Evolutionary conservation across 129 eudicot genomes (phyloP).

Genomic region (Lactuca saligna): DNA sequence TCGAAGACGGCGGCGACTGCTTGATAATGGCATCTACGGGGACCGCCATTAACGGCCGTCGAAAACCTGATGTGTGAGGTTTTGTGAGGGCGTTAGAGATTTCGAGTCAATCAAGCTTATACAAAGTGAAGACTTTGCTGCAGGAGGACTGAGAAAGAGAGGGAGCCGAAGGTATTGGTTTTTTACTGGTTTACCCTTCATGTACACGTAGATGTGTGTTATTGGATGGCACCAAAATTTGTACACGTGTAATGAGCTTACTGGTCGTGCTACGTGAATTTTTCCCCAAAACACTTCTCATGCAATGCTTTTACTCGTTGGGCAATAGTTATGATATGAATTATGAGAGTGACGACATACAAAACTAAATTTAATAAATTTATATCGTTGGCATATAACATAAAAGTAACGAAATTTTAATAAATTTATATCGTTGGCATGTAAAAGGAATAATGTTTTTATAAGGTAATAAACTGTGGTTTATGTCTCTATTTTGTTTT

Average conservation of each 20-base stretch:
- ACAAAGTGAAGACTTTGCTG: constrained; percentile 33
- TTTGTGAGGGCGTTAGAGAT: constrained; percentile 23
- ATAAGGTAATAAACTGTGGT: too few species aligned
- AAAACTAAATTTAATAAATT: too few species aligned
- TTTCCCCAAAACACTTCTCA: neutral
- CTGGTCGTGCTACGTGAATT: constrained; percentile 31
- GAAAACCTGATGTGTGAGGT: constrained; percentile 20
- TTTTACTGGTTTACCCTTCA: constrained; percentile 24
- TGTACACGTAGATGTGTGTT: constrained; percentile 17
- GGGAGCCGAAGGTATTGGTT: constrained; percentile 1
- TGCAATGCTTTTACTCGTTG: neutral
- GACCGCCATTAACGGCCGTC: constrained; percentile 74
- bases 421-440: too few species aligned
- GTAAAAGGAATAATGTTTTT: too few species aligned
- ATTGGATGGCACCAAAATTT: neutral
- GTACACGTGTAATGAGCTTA: constrained; percentile 24
- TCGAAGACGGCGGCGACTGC: constrained; percentile 40
- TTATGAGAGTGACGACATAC: neutral
- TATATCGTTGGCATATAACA: too few species aligned
- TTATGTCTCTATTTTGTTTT: too few species aligned
- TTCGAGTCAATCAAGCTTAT: constrained; percentile 7
- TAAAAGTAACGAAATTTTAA: too few species aligned
- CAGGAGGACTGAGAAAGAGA: neutral
- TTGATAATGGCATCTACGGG: constrained; percentile 38
- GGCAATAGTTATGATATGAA: neutral